Evolutionary conservation across 2,329 filamentous ascomycete species (phyloP).

Genomic region (Stemphylium vesicarium): DNA sequence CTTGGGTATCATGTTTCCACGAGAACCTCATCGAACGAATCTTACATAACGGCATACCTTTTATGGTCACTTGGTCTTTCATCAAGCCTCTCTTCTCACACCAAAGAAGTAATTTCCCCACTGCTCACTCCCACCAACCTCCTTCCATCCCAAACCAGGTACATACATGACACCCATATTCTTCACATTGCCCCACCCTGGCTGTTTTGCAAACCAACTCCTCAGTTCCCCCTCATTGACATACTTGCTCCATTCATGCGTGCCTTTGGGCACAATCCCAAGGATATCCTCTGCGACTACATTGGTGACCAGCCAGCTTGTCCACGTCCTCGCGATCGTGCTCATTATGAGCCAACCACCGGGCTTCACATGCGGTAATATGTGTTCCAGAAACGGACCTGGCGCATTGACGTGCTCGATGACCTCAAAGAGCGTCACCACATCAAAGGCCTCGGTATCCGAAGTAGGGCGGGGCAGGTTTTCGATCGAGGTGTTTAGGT

Average conservation of each 20-base stretch:
- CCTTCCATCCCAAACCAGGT: slow-evolving; percentile 87
- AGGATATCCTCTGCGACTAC: slow-evolving; percentile 87
- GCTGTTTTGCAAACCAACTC: slow-evolving; percentile 53
- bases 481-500: slow-evolving; percentile 80
- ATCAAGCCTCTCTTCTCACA: slow-evolving; percentile 62
- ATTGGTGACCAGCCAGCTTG: slow-evolving; percentile 91
- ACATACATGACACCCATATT: slow-evolving; percentile 88
- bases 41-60: not conserved
- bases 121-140: slow-evolving; percentile 79
- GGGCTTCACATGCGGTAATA: slow-evolving; percentile 78
- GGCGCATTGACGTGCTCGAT: slow-evolving; percentile 88
- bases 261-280: slow-evolving; percentile 87
- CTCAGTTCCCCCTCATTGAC: slow-evolving; percentile 82
- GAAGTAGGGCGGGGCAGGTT: slow-evolving; percentile 56
- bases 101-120: slow-evolving; percentile 97
- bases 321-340: slow-evolving; percentile 89
- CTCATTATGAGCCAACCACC: slow-evolving; percentile 93
- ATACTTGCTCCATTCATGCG: slow-evolving; percentile 97
- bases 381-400: slow-evolving; percentile 72
- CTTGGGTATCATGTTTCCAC: slow-evolving; percentile 11
- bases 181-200: slow-evolving; percentile 55
- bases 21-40: not conserved
- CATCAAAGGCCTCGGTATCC: slow-evolving; percentile 66
- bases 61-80: not conserved
- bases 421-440: slow-evolving; percentile 91